phyloP scores from a whole-genome alignment of 2,329 filamentous ascomycete species.

The Talaromyces sp. region DNA sequence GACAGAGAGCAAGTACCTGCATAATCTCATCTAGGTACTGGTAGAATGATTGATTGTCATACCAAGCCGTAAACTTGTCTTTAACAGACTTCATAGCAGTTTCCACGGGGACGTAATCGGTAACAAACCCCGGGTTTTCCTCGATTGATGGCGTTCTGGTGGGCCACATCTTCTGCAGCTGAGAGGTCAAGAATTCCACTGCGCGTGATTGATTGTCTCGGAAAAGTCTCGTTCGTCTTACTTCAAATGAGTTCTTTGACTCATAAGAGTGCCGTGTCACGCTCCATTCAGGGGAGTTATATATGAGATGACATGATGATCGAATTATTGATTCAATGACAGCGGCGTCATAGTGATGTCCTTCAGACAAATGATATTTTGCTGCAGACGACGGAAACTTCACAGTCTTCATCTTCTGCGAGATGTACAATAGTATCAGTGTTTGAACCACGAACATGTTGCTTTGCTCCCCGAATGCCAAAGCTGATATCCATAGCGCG shows the following conservation, averaged over 20 bases:
- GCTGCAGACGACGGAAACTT: background rate
- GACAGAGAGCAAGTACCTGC: background rate
- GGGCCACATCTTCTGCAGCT: background rate
- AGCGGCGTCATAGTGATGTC: background rate
- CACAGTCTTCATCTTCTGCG: background rate
- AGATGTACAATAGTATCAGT: background rate
- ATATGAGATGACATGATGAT: background rate
- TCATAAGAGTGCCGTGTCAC: background rate
- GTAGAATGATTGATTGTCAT: slow-evolving; percentile 1
- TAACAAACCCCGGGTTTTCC: background rate
- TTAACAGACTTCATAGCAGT: background rate
- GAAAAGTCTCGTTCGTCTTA: background rate
- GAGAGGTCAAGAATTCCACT: background rate
- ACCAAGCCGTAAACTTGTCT: background rate
- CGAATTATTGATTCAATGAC: background rate
- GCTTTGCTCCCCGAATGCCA: background rate
- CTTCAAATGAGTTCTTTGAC: background rate
- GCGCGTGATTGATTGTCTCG: background rate
- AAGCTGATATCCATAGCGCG: background rate
- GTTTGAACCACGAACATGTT: background rate
- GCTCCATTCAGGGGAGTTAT: background rate
- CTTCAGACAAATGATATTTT: background rate
- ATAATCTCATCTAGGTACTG: background rate
- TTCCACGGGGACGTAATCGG: background rate
- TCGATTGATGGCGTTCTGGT: background rate